Base-by-base conservation (phyloP, 2,329 filamentous ascomycete species). In the Didymella segeticola region DNA sequence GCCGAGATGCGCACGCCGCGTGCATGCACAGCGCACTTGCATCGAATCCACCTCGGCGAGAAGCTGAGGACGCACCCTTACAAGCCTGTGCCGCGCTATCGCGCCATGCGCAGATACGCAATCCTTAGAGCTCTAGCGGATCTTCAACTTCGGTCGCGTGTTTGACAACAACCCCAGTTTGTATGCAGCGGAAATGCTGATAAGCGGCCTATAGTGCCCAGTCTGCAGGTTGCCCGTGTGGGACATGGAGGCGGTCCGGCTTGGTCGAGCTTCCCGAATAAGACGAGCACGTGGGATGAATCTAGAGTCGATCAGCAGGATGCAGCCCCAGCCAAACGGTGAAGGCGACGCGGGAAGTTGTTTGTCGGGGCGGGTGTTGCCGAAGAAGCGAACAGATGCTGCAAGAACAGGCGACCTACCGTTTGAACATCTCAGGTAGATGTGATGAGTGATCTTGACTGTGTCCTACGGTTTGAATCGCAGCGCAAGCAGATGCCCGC, bases 131-230 rank as follows among this genome's bases (percentile, higher is more conserved):
- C 20, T 30, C 23, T 29, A 45, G 26, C 15, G 29, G 51, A 39
- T 45, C 33, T 23, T 14, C 8, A n/a, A 34, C 26, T 29, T 22
- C 20, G n/a, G 22, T 45, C 22, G 33, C 11, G 14, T 36, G 51
- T 49, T 45, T 43, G 23, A 41, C 2, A 5, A 19, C 14, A 12
- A 17, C 22, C 27, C 33, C 36, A 14, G 17, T n/a, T 12, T 49
- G 36, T 29, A 37, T 45, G 22, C 12, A 23, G 17, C 34, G 39
- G 27, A 49, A 29, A 45, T 54, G 45, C 27, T 46, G 51, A 54
- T 54, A 54, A 45, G 51, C 39, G 39, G 45, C 39, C 39, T 39
- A 49, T 49, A 49, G 46, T 54, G 41, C 42, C 36, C 8, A 41
- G 27, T 54, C 34, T 49, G 34, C 46, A 54, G 41, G 33, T 41